Conservation (phyloP, 202 grass and related monocot species). For the Schoenoplectus triqueter region DNA sequence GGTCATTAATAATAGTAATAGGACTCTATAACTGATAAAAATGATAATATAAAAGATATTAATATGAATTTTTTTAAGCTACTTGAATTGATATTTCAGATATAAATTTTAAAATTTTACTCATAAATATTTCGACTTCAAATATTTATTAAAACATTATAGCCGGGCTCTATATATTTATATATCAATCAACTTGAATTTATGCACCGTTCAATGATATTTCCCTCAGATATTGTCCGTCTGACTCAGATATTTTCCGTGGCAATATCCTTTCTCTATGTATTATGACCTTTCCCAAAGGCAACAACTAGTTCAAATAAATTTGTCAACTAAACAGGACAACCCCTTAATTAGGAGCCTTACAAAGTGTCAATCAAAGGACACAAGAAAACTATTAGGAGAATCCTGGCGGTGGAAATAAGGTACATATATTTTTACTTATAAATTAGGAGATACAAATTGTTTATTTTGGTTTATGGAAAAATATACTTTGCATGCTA, state of each 20-base stretch:
- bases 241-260: slow-evolving; percentile 3
- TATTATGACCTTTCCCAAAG: background rate
- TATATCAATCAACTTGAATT: background rate
- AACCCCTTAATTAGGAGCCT: slow-evolving; percentile 21
- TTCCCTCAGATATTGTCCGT: background rate
- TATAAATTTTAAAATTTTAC: background rate
- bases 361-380: slow-evolving; percentile 16
- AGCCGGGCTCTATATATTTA: no score
- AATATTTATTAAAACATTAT: no score
- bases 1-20: no score
- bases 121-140: no score
- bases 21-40: no score
- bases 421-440: background rate
- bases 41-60: no score
- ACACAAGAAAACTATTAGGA: background rate
- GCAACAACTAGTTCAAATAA: background rate
- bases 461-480: background rate
- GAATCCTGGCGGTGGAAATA: slow-evolving; percentile 25
- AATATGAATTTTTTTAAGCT: no score
- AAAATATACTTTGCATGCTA: background rate
- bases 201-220: background rate
- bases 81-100: background rate
- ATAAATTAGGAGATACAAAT: background rate
- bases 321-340: background rate
- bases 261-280: background rate